Conservation (phyloP, 176 grass and related monocot genomes). For the Typha latifolia region DNA sequence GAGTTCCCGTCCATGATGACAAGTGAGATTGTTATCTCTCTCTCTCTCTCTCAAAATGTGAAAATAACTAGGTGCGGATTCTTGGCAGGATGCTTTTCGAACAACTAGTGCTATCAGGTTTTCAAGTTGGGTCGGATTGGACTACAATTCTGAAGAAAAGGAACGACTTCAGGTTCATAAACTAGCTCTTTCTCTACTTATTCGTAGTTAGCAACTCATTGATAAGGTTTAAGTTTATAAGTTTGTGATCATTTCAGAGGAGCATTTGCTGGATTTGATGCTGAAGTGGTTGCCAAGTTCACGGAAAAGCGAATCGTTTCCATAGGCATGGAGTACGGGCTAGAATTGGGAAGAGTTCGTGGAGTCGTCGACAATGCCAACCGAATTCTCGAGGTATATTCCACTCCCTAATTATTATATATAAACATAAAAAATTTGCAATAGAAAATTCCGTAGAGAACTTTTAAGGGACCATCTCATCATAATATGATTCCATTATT, state of each 20-base stretch:
- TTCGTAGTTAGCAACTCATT: not conserved
- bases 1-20: slow-evolving; percentile 23
- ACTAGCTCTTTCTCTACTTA: not conserved
- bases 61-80: too few species aligned
- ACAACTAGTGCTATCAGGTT: slow-evolving; percentile 67
- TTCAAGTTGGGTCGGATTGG: slow-evolving; percentile 88
- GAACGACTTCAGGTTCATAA: slow-evolving; percentile 48
- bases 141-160: slow-evolving; percentile 81
- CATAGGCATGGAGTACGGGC: slow-evolving; percentile 40
- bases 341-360: slow-evolving; percentile 72
- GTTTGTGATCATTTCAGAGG: slow-evolving; percentile 28
- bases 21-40: not conserved
- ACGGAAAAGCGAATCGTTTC: slow-evolving; percentile 66
- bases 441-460: not conserved
- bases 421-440: not conserved
- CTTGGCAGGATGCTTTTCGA: slow-evolving; percentile 69
- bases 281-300: slow-evolving; percentile 63
- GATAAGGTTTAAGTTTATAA: not conserved
- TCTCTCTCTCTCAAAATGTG: too few species aligned
- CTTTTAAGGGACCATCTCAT: too few species aligned
- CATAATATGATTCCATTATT: too few species aligned
- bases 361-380: slow-evolving; percentile 70
- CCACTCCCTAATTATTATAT: not conserved
- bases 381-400: slow-evolving; percentile 65
- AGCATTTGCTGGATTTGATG: slow-evolving; percentile 82